These are phyloP conservation scores for Hypseocharis bilobata DNA, from an alignment of 441 rosid genomes.

Conservation along the genomic window DNA sequence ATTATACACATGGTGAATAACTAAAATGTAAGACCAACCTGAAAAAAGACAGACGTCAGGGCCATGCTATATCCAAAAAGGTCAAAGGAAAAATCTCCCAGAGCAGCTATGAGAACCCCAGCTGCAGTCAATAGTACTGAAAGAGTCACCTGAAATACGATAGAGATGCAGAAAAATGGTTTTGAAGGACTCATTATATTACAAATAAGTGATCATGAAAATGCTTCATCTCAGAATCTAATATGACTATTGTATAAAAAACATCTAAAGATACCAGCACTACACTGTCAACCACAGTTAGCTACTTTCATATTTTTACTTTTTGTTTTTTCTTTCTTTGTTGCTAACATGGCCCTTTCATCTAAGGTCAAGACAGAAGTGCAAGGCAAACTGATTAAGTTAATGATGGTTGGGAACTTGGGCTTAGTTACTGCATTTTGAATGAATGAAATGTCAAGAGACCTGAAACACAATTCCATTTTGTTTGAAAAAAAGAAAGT, in stretches of 20 bases:
- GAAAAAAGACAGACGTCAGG: slow-evolving; percentile 79
- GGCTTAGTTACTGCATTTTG: background rate
- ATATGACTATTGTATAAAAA: background rate
- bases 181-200: background rate
- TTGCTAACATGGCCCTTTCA: background rate
- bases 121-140: slow-evolving; percentile 75
- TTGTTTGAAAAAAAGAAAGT: background rate
- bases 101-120: slow-evolving; percentile 77
- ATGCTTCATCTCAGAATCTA: background rate
- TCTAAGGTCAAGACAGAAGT: no score
- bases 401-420: background rate
- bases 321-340: no score
- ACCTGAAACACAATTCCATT: background rate
- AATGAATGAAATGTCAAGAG: background rate
- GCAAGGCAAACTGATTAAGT: background rate
- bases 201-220: background rate
- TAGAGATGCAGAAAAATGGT: no score
- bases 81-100: slow-evolving; percentile 90
- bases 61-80: slow-evolving; percentile 81
- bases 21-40: slow-evolving; percentile 37
- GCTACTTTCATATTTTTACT: background rate
- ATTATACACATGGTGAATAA: background rate
- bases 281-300: background rate
- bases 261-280: background rate
- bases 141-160: slow-evolving; percentile 55